Evolutionary conservation across 495 filamentous ascomycete genomes (phyloP), one percentile per base, ranked within the genome.

Genomic region (Penicillium samsonianum): DNA sequence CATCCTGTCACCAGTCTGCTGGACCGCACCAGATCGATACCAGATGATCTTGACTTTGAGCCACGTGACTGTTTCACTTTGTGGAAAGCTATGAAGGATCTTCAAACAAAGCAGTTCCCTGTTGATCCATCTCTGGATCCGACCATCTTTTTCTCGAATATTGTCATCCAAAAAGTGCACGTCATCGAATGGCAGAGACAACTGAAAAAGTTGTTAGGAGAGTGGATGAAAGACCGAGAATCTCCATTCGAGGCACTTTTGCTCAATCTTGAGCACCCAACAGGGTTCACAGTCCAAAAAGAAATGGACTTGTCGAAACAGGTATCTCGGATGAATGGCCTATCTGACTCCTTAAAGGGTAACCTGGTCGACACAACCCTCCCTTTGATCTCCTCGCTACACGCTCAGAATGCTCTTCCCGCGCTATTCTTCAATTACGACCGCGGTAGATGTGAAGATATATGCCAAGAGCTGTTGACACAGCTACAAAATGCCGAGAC

Each of bases 381-480:
- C 20, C 81, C 85, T 0, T 65, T 91, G 31, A 73, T 90, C 0
- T 74, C 68, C 25, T 78, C 83, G 14, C 78, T 93, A 1, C 82
- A 90, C 49, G 69, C 76, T 3, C 78, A 81, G 55, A 78, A 81
- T 53, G 88, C 86, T 3, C 76, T 93, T 5, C 90, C 90, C 0
- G 88, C 87, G 0, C 80, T 93, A 16, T 59, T 92, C 5, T 92
- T 93, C 77, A 90, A 89, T 55, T 92, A 87, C 64, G 87, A 91
- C 55, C 81, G 89, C 35, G 58, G 54, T 1, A 64, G 68, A 19
- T 92, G 89, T 57, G 87, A 91, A 68, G 59, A 61, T 2, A 77
- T 89, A 14, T 78, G 78, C 43, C 35, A 56, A 5, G 44, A 67
- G 5, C 38, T 92, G 1, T 45, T 85, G 4, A 37, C 63, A 4